These are phyloP conservation scores for Pseudophaeomoniella oleicola DNA, from an alignment of 2,329 filamentous ascomycete species.

Conservation along the genomic window DNA sequence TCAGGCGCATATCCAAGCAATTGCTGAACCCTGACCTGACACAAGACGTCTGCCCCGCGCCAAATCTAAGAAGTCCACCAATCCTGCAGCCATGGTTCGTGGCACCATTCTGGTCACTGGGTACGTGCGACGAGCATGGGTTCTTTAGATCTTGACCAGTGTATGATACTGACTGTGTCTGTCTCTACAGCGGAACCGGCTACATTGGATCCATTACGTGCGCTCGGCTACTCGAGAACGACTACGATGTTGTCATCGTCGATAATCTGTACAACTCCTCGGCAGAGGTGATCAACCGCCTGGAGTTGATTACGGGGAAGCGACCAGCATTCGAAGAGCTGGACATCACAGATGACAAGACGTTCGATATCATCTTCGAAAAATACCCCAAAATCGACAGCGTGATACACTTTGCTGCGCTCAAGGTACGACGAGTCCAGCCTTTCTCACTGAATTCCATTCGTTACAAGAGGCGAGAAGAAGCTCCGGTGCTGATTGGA, in stretches of 20 bases:
- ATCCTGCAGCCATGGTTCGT: constrained; percentile 46
- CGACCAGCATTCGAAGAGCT: constrained; percentile 70
- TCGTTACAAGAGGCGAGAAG: too few relatives aligned
- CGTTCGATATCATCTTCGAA: constrained; percentile 72
- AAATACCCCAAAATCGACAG: constrained; percentile 90
- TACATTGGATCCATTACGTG: constrained; percentile 98
- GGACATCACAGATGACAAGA: constrained; percentile 77
- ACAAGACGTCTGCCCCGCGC: too few relatives aligned
- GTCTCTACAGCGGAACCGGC: constrained; percentile 64
- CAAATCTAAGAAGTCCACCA: too few relatives aligned
- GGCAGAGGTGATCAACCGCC: constrained; percentile 78
- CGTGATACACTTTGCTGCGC: constrained; percentile 94
- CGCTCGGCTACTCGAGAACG: constrained; percentile 79
- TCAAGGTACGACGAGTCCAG: constrained; percentile 79
- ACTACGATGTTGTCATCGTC: constrained; percentile 90
- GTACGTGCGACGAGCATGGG: constrained; percentile 52
- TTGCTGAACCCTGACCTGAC: too few relatives aligned
- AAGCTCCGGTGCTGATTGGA: background rate
- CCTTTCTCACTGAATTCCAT: too few relatives aligned
- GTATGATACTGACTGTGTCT: constrained; percentile 6
- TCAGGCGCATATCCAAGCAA: too few relatives aligned
- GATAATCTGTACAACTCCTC: constrained; percentile 98
- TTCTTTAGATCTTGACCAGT: constrained; percentile 1
- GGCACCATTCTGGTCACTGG: constrained; percentile 86
- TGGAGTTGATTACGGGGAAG: constrained; percentile 85